Evolutionary conservation across 139 green algal genomes (phyloP), one percentile per base, ranked within the genome.

Genomic region (Limnomonas spitsbergensis): DNA sequence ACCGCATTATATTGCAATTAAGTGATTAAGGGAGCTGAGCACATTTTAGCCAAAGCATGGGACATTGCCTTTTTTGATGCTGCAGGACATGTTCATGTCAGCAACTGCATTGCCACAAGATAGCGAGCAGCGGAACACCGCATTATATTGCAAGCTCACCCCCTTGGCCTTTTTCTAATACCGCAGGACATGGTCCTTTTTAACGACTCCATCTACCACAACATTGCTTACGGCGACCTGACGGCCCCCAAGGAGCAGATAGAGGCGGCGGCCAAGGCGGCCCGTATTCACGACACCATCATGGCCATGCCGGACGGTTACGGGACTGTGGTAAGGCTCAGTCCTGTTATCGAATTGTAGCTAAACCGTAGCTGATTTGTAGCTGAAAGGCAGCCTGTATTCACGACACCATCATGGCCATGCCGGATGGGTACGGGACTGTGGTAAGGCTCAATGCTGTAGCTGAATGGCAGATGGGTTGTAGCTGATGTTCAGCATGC

Each of bases 191-290:
- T 96, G 85, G 90, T 97, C 38, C 87, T 99, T 4, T 99, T 99
- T 90, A 98, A 98, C 79, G 94, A 98, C 73, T 96, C 87, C 40
- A 94, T 99, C 39, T 88, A 86, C 38, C 94, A 97, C 85, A 97
- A 98, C 85, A 97, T 97, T 70, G 69, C 85, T 40, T 97, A 97
- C 70, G 94, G 93, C 20, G 82, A 88, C 20, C 81, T 93, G 66
- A 24, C 7, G 47, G 52, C 81, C 4, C 4, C 9, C 47, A 73
- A 81, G 54, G 38, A 78, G 35, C 83, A 92, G 39, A 84, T 95
- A 35, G 73, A 90, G 52, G 80, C 42, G 0, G 89, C 85, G 2
- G 89, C 88, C 0, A 78, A 87, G 36, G 85, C 87, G 0, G 92
- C 91, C n/a, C 81, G 89, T 53, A 90, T 99, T 6, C 91, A 98